These are phyloP conservation scores for Daldinia sp. DNA, from an alignment of 2,329 filamentous ascomycete genomes.

Conservation along the genomic window DNA sequence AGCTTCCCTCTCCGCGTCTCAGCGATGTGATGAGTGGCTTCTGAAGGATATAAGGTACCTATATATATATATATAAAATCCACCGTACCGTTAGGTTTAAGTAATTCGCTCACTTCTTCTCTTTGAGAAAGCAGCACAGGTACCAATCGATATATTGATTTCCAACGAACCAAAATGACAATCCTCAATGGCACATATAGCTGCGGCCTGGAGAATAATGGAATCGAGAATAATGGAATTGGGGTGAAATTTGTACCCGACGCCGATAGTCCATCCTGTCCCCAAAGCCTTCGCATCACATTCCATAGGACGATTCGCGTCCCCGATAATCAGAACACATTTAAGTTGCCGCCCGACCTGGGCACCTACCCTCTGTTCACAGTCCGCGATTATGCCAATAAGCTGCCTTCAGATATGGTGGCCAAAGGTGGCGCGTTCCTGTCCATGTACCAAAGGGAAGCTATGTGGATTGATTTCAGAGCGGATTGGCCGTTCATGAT, in stretches of 20 bases:
- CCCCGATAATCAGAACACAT: slow-evolving; percentile 53
- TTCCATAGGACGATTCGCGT: slow-evolving; percentile 59
- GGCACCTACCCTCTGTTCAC: slow-evolving; percentile 57
- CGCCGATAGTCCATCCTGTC: not conserved
- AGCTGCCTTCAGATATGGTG: slow-evolving; percentile 52
- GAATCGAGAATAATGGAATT: slow-evolving; percentile 22
- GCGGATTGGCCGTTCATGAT: slow-evolving; percentile 51
- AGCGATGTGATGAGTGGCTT: too few relatives aligned
- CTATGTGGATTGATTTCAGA: slow-evolving; percentile 56
- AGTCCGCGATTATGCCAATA: slow-evolving; percentile 49
- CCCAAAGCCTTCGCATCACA: slow-evolving; percentile 48
- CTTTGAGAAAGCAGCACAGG: not conserved
- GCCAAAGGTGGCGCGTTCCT: slow-evolving; percentile 60
- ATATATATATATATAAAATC: too few relatives aligned
- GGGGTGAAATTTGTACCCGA: slow-evolving; percentile 5
- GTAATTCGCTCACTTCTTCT: not conserved
- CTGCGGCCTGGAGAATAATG: slow-evolving; percentile 13
- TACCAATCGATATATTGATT: not conserved
- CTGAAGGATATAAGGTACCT: too few relatives aligned
- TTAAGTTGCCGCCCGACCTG: slow-evolving; percentile 53
- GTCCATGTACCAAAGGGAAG: slow-evolving; percentile 59
- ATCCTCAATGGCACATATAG: not conserved
- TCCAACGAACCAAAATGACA: slow-evolving; percentile 10
- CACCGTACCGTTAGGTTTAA: too few relatives aligned
- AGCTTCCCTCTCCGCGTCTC: too few relatives aligned